These are phyloP conservation scores for Solanum acaule DNA, from an alignment of 257 asterid genomes.

Conservation along the genomic window DNA sequence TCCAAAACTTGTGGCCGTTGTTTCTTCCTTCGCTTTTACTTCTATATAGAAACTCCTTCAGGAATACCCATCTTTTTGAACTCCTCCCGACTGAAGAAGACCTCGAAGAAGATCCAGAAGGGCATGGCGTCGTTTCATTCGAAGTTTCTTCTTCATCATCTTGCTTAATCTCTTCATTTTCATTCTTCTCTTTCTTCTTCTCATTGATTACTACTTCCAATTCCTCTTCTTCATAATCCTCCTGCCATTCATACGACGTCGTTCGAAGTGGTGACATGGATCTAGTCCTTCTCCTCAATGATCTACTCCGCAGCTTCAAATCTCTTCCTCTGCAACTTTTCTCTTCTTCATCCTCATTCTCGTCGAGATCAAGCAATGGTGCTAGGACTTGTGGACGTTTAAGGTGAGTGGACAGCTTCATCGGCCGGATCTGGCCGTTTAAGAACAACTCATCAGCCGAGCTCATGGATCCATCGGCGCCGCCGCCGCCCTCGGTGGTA, in stretches of 20 bases:
- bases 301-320: slow-evolving; percentile 43
- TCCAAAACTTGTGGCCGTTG: slow-evolving; percentile 58
- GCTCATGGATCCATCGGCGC: slow-evolving; percentile 47
- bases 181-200: background rate
- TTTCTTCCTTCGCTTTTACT: slow-evolving; percentile 89
- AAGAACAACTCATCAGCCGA: slow-evolving; percentile 83
- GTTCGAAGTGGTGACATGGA: slow-evolving; percentile 72
- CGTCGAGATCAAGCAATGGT: slow-evolving; percentile 40
- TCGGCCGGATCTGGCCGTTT: slow-evolving; percentile 94
- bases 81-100: slow-evolving; percentile 80
- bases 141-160: background rate
- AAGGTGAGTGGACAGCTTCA: slow-evolving; percentile 63
- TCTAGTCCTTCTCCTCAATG: slow-evolving; percentile 74
- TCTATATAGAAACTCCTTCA: slow-evolving; percentile 73
- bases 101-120: slow-evolving; percentile 42
- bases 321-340: slow-evolving; percentile 44
- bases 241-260: slow-evolving; percentile 35
- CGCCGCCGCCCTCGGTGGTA: slow-evolving; percentile 16
- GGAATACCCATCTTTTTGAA: slow-evolving; percentile 66
- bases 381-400: slow-evolving; percentile 44
- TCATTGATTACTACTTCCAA: background rate
- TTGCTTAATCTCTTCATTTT: background rate
- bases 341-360: slow-evolving; percentile 27
- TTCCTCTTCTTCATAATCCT: slow-evolving; percentile 9
- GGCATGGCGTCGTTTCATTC: slow-evolving; percentile 35